Conservation (phyloP, 805 yeast genomes). For the Yamadazyma philogaea region DNA sequence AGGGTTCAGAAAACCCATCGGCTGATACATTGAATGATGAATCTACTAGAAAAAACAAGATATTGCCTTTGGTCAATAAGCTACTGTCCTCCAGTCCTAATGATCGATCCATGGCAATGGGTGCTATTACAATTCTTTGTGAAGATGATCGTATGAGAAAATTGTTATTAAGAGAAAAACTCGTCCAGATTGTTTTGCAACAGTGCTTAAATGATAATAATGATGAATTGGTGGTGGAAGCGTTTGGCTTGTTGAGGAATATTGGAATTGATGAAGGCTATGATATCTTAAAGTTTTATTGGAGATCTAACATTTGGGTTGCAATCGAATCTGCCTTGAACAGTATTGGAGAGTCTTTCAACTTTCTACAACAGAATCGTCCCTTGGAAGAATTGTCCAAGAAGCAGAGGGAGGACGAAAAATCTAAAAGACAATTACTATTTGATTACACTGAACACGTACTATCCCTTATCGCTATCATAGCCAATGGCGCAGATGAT, state of each 20-base stretch:
- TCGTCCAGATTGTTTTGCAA: constrained; percentile 61
- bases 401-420: constrained; percentile 26
- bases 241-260: constrained; percentile 78
- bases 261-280: constrained; percentile 84
- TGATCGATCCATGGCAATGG: constrained; percentile 75
- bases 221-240: constrained; percentile 74
- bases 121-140: constrained; percentile 65
- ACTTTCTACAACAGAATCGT: constrained; percentile 30
- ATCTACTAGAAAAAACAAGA: constrained; percentile 48
- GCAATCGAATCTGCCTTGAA: constrained; percentile 50
- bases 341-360: constrained; percentile 50
- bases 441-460: constrained; percentile 72
- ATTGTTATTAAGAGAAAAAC: constrained; percentile 64
- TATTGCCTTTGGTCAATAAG: constrained; percentile 66
- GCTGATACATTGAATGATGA: constrained; percentile 42
- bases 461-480: constrained; percentile 61
- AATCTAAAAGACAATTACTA: constrained; percentile 47
- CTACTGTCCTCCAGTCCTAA: constrained; percentile 60
- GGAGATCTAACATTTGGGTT: constrained; percentile 78
- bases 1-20: constrained; percentile 11
- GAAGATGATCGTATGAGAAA: constrained; percentile 66
- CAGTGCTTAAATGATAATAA: constrained; percentile 62
- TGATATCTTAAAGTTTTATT: constrained; percentile 67
- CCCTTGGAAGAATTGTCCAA: constrained; percentile 15
- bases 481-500: constrained; percentile 61